Base-by-base conservation (phyloP, 352 stramenopile genomes). In the Ophiocytium majus region DNA sequence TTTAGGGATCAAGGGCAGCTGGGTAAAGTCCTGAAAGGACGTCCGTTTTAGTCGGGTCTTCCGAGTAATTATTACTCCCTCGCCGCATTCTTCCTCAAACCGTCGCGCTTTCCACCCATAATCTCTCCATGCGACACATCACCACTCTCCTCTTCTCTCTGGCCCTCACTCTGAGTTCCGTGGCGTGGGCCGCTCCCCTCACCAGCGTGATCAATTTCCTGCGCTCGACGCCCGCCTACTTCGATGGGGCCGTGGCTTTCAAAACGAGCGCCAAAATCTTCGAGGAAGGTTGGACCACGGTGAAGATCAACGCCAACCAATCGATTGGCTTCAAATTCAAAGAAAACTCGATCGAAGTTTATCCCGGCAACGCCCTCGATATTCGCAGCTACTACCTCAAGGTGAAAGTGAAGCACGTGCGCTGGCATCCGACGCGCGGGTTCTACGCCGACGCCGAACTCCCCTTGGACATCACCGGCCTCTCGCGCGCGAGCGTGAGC, bases 61-160 rank as follows among this genome's bases (percentile, higher is more conserved):
- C n/a, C n/a, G n/a, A n/a, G n/a, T n/a, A n/a, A n/a, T n/a, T n/a
- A n/a, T n/a, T n/a, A n/a, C n/a, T n/a, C n/a, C n/a, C n/a, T n/a
- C n/a, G n/a, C n/a, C n/a, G n/a, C n/a, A n/a, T n/a, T n/a, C n/a
- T n/a, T n/a, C n/a, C n/a, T n/a, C n/a, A n/a, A n/a, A n/a, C n/a
- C n/a, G n/a, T n/a, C n/a, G n/a, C n/a, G n/a, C n/a, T n/a, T n/a
- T n/a, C n/a, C n/a, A n/a, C 57, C 28, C 57, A 71, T 28, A 71
- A 71, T 71, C 57, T 71, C 57, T 71, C 28, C 57, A 71, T 71
- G 57, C 57, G 23, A 71, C 23, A 71, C 23, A 71, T 71, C 57
- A 23, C 28, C 28, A 71, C 28, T 28, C 57, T 71, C 57, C 19
- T 71, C 57, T 71, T 28, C 23, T 71, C 19, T 28, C 28, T 71